Evolutionary conservation across 495 filamentous ascomycete genomes (phyloP), one percentile per base, ranked within the genome.

Genomic region (Penicillium pancosmium): DNA sequence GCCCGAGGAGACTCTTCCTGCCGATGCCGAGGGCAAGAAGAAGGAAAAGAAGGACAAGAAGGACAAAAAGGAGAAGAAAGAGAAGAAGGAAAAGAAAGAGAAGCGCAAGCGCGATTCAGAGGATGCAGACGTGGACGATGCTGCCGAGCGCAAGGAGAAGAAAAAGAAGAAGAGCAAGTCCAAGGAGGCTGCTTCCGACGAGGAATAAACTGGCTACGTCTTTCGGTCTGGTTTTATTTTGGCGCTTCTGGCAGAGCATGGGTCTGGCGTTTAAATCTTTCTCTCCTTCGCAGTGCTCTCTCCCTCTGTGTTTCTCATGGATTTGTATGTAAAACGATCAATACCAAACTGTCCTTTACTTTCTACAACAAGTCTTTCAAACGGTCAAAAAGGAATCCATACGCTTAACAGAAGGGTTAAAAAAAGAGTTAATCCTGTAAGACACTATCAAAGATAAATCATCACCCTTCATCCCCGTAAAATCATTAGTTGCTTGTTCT

Each of bases 1-100:
- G 23, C 94, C 94, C 10, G 83, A 88, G 64, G 94, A 98, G 68
- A 75, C 78, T 19, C 77, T 68, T 1, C 79, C 75, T 18, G 74
- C 59, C 43, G 74, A 79, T 52, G 77, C 79, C 47, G 82, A 78
- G 53, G 76, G 77, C 52, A 78, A 82, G 62, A 85, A 82, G 76
- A 85, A 66, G 61, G 73, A 74, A 54, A 74, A 75, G 77, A 81
- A 84, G 55, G 82, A 82, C 15, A 74, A 77, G 77, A 81, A 84
- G 55, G 82, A 82, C 15, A 74, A 77, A 57, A 76, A 75, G 54
- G 67, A 72, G 52, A 75, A 75, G 66, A 74, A 75, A 52, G 67
- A 72, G 52, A 75, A 75, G 67, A 74, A 72, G 54, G 71, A 72
- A 40, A 69, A 48, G 46, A 48, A 48, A 10, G 66, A 72, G 55